These are phyloP conservation scores for Galerina marginata DNA, from an alignment of 768 basidiomycete genomes.

Conservation along the genomic window DNA sequence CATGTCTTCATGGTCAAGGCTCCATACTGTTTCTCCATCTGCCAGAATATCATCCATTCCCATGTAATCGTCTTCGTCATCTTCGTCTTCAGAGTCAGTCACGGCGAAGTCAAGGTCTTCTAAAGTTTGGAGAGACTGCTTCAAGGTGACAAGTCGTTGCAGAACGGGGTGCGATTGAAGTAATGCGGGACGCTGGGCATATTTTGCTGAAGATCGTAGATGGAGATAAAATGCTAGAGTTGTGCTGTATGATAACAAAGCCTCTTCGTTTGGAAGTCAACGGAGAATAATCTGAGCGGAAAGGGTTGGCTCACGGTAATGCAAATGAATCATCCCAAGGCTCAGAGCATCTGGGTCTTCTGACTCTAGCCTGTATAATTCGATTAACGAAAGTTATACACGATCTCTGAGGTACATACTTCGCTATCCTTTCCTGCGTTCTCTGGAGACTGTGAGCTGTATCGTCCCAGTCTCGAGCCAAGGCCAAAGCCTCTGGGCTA, in stretches of 20 bases:
- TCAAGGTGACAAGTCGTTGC: constrained; percentile 77
- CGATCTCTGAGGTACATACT: constrained; percentile 42
- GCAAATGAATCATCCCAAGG: constrained; percentile 78
- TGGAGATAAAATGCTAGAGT: constrained; percentile 92
- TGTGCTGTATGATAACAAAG: constrained; percentile 87
- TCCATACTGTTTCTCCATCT: constrained; percentile 52
- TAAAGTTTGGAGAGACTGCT: constrained; percentile 79
- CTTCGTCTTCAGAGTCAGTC: constrained; percentile 53
- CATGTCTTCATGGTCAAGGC: constrained; percentile 39
- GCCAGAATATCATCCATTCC: constrained; percentile 40
- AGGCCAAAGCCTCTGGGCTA: constrained; percentile 77
- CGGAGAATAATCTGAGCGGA: not conserved
- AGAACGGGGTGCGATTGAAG: constrained; percentile 77
- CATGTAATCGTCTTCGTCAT: constrained; percentile 44
- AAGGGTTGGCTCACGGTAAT: constrained; percentile 76
- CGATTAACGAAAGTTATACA: constrained; percentile 1
- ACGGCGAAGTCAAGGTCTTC: constrained; percentile 82
- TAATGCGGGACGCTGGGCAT: constrained; percentile 61
- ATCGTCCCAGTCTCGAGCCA: constrained; percentile 86
- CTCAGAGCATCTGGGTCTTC: constrained; percentile 56
- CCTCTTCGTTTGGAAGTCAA: constrained; percentile 55
- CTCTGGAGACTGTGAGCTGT: constrained; percentile 58
- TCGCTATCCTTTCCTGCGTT: constrained; percentile 56
- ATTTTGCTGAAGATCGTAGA: constrained; percentile 74
- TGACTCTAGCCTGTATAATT: constrained; percentile 48